Evolutionary conservation across 306 rosid species (phyloP), one percentile per base, ranked within the genome.

Genomic region (Dalbergia cultrata): DNA sequence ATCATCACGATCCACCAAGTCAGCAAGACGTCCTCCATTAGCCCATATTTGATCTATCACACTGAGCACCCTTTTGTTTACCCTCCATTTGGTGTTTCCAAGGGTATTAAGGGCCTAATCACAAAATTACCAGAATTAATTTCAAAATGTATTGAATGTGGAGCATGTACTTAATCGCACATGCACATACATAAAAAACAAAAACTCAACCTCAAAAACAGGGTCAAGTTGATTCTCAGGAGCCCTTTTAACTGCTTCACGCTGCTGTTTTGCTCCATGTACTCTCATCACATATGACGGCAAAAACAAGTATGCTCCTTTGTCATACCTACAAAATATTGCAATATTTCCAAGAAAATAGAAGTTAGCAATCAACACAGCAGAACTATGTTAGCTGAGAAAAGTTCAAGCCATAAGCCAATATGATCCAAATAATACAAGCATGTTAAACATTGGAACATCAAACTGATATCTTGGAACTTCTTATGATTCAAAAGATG

Each of bases 211-310:
- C 99, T 95, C 88, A 80, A 84, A 93, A 85, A 91, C 86, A 71
- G 96, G 89, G 68, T 88, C 89, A 65, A 95, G 79, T 61, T 95
- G 94, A 41, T 26, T 56, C 87, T 41, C 82, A 17, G 96, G 82
- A 69, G 97, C 76, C 82, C 96, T 87, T 85, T 88, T 95, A 82
- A 95, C 83, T 57, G 91, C 89, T 78, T 91, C 87, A n/a, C 98
- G 93, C 76, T 91, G 99, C 84, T 93, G 99, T 79, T 81, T 95
- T 4, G 99, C 97, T 74, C 98, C 99, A 87, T 93, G 99, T 50
- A 85, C 90, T 83, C 99, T 88, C 99, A 95, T 95, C 16, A 90
- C 88, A 79, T 95, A 85, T 4, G 99, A 95, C 76, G 99, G 98
- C 84, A 95, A 84, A 90, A 88, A 90, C 59, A 95, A 85, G 90